phyloP scores from a whole-genome alignment of 148 eudicot species.

The Rhododendron griersonianum region DNA sequence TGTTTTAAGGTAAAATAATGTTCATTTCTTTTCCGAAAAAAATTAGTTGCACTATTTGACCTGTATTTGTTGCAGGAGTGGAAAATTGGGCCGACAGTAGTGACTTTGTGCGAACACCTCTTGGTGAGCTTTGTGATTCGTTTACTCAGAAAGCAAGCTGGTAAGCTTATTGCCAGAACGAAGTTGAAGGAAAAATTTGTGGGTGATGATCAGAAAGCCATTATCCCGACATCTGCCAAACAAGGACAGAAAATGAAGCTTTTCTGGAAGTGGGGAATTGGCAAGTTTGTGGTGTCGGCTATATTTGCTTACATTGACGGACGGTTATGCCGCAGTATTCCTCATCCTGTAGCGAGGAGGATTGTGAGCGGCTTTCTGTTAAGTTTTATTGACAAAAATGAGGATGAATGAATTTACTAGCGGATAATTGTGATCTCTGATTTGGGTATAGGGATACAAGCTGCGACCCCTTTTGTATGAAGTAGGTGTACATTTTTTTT shows the following conservation, averaged over 20 bases:
- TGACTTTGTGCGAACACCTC: conserved; percentile 89
- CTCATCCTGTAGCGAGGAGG: conserved; percentile 90
- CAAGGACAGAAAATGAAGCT: conserved; percentile 33
- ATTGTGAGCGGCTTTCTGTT: conserved; percentile 90
- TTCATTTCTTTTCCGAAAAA: not conserved
- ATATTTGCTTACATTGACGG: conserved; percentile 90
- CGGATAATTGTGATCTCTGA: not conserved
- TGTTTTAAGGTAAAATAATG: not conserved
- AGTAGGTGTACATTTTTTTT: not conserved
- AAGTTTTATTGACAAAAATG: conserved; percentile 76
- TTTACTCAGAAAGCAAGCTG: conserved; percentile 62
- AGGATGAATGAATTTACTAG: conserved; percentile 16
- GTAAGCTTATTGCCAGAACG: conserved; percentile 32
- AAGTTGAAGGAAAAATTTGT: conserved; percentile 33
- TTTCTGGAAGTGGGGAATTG: conserved; percentile 77
- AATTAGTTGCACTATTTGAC: not conserved
- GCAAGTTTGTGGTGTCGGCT: conserved; percentile 75
- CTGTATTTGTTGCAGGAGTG: conserved; percentile 54
- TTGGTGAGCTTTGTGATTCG: conserved; percentile 94
- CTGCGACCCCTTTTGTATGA: not conserved
- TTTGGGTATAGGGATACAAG: not conserved
- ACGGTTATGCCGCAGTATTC: conserved; percentile 78
- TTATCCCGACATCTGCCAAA: conserved; percentile 14
- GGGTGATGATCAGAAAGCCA: conserved; percentile 29
- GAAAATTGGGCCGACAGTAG: conserved; percentile 80